These are phyloP conservation scores for Oidiodendron maius DNA, from an alignment of 495 filamentous ascomycete genomes.

Conservation along the genomic window DNA sequence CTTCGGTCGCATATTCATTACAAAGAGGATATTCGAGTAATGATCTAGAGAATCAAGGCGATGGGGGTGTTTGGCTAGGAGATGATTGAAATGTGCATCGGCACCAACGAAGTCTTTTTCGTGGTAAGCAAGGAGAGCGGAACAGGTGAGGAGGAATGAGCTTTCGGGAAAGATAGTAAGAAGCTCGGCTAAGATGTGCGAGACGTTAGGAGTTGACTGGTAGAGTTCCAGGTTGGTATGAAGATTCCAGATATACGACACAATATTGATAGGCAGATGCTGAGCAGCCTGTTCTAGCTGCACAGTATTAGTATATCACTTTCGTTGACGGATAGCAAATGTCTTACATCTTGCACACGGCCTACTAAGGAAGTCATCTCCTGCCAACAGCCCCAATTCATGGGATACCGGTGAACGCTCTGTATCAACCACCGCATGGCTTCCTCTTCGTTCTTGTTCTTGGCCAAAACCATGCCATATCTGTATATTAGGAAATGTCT, in stretches of 20 bases:
- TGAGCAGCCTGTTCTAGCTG: constrained; percentile 45
- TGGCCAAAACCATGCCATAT: constrained; percentile 84
- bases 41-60: constrained; percentile 87
- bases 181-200: constrained; percentile 68
- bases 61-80: constrained; percentile 76
- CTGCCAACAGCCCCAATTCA: constrained; percentile 96
- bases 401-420: constrained; percentile 80
- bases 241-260: constrained; percentile 89
- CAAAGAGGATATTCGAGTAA: constrained; percentile 95
- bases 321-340: constrained; percentile 11
- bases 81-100: constrained; percentile 74
- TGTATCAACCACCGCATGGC: constrained; percentile 77
- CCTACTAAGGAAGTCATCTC: constrained; percentile 75
- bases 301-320: no score
- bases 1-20: constrained; percentile 79
- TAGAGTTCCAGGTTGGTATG: constrained; percentile 87
- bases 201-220: constrained; percentile 68
- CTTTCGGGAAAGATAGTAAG: constrained; percentile 77
- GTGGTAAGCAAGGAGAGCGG: constrained; percentile 85
- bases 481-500: constrained; percentile 12
- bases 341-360: constrained; percentile 69
- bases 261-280: constrained; percentile 79
- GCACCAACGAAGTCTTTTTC: constrained; percentile 88
- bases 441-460: constrained; percentile 79
- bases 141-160: constrained; percentile 83